Conservation (phyloP, 768 basidiomycete genomes). For the Boletus speciosus region DNA sequence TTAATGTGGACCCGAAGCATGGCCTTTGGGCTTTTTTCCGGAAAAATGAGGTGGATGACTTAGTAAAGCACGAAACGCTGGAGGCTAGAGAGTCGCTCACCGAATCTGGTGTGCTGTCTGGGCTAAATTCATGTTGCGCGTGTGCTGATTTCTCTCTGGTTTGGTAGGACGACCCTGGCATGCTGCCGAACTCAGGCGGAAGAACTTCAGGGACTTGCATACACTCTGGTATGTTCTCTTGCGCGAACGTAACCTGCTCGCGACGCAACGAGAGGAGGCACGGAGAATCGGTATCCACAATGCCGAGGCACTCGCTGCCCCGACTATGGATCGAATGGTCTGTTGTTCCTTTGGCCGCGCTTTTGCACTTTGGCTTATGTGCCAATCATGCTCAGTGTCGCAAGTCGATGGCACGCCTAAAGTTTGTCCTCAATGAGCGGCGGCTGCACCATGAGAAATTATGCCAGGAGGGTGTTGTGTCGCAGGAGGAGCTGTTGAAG, state of each 20-base stretch:
- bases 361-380: constrained; percentile 4
- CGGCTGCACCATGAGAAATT: constrained; percentile 68
- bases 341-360: constrained; percentile 10
- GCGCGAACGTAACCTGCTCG: constrained; percentile 86
- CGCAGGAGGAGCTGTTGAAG: constrained; percentile 17
- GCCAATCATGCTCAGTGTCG: constrained; percentile 55
- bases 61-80: constrained; percentile 50
- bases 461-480: constrained; percentile 14
- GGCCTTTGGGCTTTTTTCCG: constrained; percentile 80
- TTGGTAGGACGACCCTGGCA: constrained; percentile 82
- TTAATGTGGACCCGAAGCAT: constrained; percentile 55
- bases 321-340: constrained; percentile 44
- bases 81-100: constrained; percentile 32
- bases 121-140: neutral
- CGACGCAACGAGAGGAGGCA: constrained; percentile 80
- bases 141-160: constrained; percentile 3
- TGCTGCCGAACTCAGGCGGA: constrained; percentile 80
- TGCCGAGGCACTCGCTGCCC: constrained; percentile 25
- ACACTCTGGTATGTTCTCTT: constrained; percentile 90
- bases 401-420: constrained; percentile 96
- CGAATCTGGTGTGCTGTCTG: constrained; percentile 32
- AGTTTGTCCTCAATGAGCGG: constrained; percentile 87
- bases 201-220: constrained; percentile 92
- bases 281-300: constrained; percentile 53
- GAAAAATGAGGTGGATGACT: constrained; percentile 48